These are phyloP conservation scores for Ceratocystis cubensis DNA, from an alignment of 2,329 filamentous ascomycete genomes.

Conservation along the genomic window DNA sequence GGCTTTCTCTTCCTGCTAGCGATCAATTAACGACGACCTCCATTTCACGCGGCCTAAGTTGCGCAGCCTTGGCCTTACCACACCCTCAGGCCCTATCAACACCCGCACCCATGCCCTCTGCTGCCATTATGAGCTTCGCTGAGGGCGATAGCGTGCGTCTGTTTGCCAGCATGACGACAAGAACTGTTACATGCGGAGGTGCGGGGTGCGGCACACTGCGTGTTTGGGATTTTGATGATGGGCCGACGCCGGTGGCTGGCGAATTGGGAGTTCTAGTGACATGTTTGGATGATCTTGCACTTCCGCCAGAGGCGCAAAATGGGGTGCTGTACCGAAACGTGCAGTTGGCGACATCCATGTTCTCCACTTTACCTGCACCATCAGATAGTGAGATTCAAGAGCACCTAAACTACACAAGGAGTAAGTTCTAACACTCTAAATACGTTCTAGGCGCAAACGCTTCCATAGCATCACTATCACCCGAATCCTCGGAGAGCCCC, in stretches of 20 bases:
- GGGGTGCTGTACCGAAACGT: constrained; percentile 8
- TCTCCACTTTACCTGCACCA: not conserved
- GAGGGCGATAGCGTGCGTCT: constrained; percentile 17
- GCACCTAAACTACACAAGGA: no score
- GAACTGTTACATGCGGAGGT: not conserved
- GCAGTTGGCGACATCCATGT: not conserved
- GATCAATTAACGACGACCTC: constrained; percentile 5
- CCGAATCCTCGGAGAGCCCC: not conserved
- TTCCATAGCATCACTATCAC: not conserved
- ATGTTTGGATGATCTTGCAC: constrained; percentile 16
- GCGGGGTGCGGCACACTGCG: constrained; percentile 15
- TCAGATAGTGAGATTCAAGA: not conserved
- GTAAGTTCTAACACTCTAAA: not conserved
- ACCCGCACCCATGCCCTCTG: not conserved
- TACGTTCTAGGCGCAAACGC: not conserved
- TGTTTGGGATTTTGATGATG: constrained; percentile 11
- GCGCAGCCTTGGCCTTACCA: not conserved
- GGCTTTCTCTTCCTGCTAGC: not conserved
- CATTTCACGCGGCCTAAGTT: constrained; percentile 13
- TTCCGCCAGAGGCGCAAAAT: not conserved
- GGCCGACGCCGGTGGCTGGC: not conserved
- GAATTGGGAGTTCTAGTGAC: constrained; percentile 10
- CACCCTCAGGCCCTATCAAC: not conserved
- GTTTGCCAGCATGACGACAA: constrained; percentile 17
- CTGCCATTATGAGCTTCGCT: constrained; percentile 4